Conservation (phyloP, 75 land plant species). For the Larix kaempferi region DNA sequence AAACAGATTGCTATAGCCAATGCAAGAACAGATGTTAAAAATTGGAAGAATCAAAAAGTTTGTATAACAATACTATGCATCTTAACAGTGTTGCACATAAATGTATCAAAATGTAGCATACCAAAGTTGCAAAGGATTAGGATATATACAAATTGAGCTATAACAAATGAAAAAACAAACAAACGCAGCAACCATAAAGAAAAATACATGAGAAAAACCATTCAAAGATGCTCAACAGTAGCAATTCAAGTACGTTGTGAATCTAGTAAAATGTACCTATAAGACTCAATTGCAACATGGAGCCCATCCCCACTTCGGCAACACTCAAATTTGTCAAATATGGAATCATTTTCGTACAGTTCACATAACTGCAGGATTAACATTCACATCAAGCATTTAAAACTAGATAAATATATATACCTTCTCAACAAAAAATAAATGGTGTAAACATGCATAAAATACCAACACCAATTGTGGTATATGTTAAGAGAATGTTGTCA, state of each 20-base stretch:
- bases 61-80: neutral
- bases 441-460: too few relatives aligned
- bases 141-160: too few relatives aligned
- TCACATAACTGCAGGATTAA: conserved; percentile 60
- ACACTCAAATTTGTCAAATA: conserved; percentile 92
- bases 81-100: neutral
- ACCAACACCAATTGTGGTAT: too few relatives aligned
- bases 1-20: conserved; percentile 49
- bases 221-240: neutral
- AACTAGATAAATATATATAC: too few relatives aligned
- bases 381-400: too few relatives aligned
- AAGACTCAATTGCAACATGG: conserved; percentile 82
- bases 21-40: too few relatives aligned
- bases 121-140: too few relatives aligned
- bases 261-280: conserved; percentile 49
- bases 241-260: neutral
- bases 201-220: neutral
- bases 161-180: neutral
- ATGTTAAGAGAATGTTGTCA: too few relatives aligned
- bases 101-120: too few relatives aligned
- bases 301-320: conserved; percentile 74
- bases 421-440: too few relatives aligned
- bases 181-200: neutral
- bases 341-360: conserved; percentile 77
- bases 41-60: too few relatives aligned